Conservation (phyloP, 1,139 yeast genomes). For the Geotrichum histeridarum region DNA sequence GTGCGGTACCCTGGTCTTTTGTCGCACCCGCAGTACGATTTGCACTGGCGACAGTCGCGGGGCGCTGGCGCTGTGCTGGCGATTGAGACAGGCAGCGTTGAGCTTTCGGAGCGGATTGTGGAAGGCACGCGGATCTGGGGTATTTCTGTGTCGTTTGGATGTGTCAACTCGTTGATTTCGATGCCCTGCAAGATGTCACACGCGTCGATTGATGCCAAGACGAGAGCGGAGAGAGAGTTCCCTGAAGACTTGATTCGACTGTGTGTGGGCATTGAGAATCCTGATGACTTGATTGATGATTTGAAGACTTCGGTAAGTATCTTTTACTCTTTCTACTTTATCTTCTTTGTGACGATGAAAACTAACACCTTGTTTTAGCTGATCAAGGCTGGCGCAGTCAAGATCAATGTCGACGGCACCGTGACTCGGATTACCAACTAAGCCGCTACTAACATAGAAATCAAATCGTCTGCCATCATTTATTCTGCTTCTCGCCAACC, state of each 20-base stretch:
- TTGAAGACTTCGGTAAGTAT: conserved; percentile 50
- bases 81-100: conserved; percentile 77
- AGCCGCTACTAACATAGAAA: too few species aligned
- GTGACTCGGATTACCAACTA: conserved; percentile 3
- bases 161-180: conserved; percentile 84
- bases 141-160: conserved; percentile 89
- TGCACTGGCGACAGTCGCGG: conserved; percentile 69
- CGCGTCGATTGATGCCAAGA: conserved; percentile 87
- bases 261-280: conserved; percentile 80
- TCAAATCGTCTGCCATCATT: too few species aligned
- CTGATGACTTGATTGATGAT: conserved; percentile 61
- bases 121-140: conserved; percentile 74
- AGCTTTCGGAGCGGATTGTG: conserved; percentile 64
- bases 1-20: conserved; percentile 83
- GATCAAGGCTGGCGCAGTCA: conserved; percentile 29
- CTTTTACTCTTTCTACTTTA: background rate
- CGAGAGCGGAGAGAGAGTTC: conserved; percentile 78
- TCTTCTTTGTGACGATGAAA: conserved; percentile 18
- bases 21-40: conserved; percentile 73
- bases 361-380: conserved; percentile 12
- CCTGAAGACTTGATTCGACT: conserved; percentile 88
- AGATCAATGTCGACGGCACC: conserved; percentile 19
- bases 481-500: too few species aligned
- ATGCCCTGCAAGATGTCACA: conserved; percentile 96
- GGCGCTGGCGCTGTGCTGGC: conserved; percentile 90